These are phyloP conservation scores for Leucosporidium creatinivorum DNA, from an alignment of 768 basidiomycete genomes.

Conservation along the genomic window DNA sequence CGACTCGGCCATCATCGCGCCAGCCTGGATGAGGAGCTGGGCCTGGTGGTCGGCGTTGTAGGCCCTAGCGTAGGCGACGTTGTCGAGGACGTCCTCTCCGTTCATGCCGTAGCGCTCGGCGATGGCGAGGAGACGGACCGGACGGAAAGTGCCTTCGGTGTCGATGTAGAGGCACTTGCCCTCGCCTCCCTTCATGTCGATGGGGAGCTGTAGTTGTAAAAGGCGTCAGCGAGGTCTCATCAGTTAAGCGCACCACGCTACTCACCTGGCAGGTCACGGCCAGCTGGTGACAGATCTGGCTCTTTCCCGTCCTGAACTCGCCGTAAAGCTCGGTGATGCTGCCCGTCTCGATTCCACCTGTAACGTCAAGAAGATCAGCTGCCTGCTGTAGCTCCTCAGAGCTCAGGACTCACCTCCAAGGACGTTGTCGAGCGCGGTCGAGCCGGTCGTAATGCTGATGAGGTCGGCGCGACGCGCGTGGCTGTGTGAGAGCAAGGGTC, in stretches of 20 bases:
- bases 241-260: not conserved
- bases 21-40: slow-evolving; percentile 77
- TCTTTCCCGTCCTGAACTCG: slow-evolving; percentile 97
- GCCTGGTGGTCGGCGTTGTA: slow-evolving; percentile 98
- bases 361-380: not conserved
- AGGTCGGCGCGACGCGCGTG: slow-evolving; percentile 91
- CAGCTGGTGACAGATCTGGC: slow-evolving; percentile 93
- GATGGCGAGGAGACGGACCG: slow-evolving; percentile 83
- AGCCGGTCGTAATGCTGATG: slow-evolving; percentile 93
- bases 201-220: slow-evolving; percentile 54
- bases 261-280: slow-evolving; percentile 86
- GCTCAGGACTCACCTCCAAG: slow-evolving; percentile 64
- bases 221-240: not conserved
- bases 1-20: slow-evolving; percentile 98
- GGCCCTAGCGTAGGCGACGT: slow-evolving; percentile 94
- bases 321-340: slow-evolving; percentile 97
- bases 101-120: slow-evolving; percentile 95
- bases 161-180: slow-evolving; percentile 99
- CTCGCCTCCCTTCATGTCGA: slow-evolving; percentile 96
- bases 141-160: slow-evolving; percentile 98
- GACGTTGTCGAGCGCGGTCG: slow-evolving; percentile 88
- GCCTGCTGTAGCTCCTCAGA: not conserved
- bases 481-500: slow-evolving; percentile 39
- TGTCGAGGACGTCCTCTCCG: slow-evolving; percentile 95
- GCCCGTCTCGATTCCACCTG: slow-evolving; percentile 94